A percentile compares a stretch with the other conserved stretches of the same genome.
Evolutionary conservation across 2,329 filamentous ascomycete species (phyloP).

Genomic region (Sporothrix inflata): DNA sequence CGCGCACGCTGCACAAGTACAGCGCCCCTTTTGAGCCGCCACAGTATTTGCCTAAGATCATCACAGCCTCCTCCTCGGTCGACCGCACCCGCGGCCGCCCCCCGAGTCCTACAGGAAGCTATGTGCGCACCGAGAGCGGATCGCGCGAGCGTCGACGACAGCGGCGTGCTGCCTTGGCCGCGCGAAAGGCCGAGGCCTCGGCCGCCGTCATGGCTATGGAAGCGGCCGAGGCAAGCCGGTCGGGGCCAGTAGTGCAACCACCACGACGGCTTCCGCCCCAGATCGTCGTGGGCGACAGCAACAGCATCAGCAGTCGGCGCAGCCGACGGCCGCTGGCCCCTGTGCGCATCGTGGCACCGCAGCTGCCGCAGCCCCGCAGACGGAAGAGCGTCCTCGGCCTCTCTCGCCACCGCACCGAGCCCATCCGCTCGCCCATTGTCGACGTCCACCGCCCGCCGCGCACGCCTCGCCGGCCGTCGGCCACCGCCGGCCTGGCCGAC

Average conservation of each 20-base stretch:
- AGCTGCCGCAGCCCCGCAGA: neutral
- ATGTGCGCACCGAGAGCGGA: constrained; percentile 19
- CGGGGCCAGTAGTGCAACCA: too few relatives aligned
- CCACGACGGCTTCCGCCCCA: neutral
- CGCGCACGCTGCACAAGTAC: neutral
- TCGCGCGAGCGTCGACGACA: constrained; percentile 7
- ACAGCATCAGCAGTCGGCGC: neutral
- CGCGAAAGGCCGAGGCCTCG: neutral
- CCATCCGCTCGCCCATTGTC: constrained; percentile 10
- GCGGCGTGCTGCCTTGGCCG: neutral
- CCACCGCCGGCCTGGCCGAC: neutral
- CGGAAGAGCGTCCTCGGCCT: constrained; percentile 11
- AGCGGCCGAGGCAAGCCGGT: neutral
- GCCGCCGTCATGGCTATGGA: neutral
- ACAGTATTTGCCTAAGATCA: neutral
- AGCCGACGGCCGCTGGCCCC: neutral
- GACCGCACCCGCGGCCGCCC: neutral
- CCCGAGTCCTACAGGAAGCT: constrained; percentile 20
- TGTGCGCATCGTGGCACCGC: neutral
- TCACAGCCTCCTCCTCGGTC: neutral
- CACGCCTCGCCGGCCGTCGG: neutral
- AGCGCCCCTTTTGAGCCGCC: neutral
- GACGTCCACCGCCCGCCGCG: neutral
- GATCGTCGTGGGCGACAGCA: neutral
- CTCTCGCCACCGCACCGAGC: constrained; percentile 12